phyloP scores from a whole-genome alignment of 257 asterid species.

The Forsythia viridissima region DNA sequence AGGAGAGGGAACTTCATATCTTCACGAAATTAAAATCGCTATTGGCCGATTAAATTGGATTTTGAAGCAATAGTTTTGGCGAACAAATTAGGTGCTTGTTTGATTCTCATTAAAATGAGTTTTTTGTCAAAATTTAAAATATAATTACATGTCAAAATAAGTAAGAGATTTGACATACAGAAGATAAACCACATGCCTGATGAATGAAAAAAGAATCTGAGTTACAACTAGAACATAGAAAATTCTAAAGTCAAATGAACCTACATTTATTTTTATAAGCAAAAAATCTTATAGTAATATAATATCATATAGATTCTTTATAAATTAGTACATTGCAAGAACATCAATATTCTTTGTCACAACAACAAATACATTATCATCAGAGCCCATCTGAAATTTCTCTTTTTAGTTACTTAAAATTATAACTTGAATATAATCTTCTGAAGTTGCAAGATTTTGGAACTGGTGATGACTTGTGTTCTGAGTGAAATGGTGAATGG shows the following conservation, averaged over 20 bases:
- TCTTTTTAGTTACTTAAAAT: not conserved
- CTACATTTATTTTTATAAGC: too few relatives aligned
- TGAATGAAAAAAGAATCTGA: slow-evolving; percentile 4
- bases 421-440: not conserved
- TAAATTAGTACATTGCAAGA: slow-evolving; percentile 56
- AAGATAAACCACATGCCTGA: slow-evolving; percentile 89
- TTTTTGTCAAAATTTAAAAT: not conserved
- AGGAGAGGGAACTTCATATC: too few relatives aligned
- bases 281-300: not conserved
- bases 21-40: too few relatives aligned
- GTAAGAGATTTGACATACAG: slow-evolving; percentile 54
- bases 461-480: not conserved
- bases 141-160: not conserved
- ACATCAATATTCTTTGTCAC: slow-evolving; percentile 83
- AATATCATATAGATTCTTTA: too few relatives aligned
- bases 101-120: too few relatives aligned
- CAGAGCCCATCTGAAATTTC: slow-evolving; percentile 56
- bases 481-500: slow-evolving; percentile 21
- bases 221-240: not conserved
- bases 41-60: too few relatives aligned
- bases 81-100: too few relatives aligned
- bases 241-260: not conserved
- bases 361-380: slow-evolving; percentile 70
- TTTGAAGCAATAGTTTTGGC: too few relatives aligned
- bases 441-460: not conserved